Evolutionary conservation across 2,329 filamentous ascomycete genomes (phyloP).

Genomic region (Fusarium hostae): DNA sequence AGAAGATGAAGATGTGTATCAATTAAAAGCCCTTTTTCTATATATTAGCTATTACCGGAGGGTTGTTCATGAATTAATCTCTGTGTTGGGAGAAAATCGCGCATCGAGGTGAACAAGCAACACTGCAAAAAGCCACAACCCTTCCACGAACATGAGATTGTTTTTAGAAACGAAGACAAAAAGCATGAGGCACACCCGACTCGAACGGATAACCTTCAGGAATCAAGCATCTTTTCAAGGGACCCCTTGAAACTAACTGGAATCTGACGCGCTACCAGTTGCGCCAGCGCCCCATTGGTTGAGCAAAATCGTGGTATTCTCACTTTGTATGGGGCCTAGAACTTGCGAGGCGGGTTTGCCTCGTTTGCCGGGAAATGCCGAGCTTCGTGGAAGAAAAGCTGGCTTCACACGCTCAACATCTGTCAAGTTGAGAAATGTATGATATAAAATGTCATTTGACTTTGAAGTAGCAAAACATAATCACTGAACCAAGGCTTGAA

Average conservation of each 20-base stretch:
- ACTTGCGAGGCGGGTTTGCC: background rate
- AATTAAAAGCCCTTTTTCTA: accelerated
- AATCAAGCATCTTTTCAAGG: background rate
- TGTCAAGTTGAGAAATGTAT: background rate
- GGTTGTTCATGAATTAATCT: accelerated
- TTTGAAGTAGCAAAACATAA: background rate
- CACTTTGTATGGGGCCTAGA: background rate
- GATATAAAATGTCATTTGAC: background rate
- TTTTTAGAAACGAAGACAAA: background rate
- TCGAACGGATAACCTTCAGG: conserved; percentile 28
- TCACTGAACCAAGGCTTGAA: background rate
- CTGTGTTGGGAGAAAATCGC: background rate
- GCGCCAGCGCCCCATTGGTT: conserved; percentile 16
- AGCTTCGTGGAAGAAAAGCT: accelerated
- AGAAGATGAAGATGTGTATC: accelerated
- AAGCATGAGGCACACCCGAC: conserved; percentile 18
- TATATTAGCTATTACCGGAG: accelerated
- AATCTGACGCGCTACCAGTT: conserved; percentile 30
- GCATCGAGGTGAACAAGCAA: background rate
- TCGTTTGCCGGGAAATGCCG: background rate
- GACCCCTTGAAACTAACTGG: background rate
- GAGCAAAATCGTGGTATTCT: accelerated
- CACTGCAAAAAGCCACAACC: accelerated
- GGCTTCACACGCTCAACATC: background rate
- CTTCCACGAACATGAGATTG: too few relatives aligned